Conservation (phyloP, 1,139 yeast species). For the Yamadazyma atmosphaerica region DNA sequence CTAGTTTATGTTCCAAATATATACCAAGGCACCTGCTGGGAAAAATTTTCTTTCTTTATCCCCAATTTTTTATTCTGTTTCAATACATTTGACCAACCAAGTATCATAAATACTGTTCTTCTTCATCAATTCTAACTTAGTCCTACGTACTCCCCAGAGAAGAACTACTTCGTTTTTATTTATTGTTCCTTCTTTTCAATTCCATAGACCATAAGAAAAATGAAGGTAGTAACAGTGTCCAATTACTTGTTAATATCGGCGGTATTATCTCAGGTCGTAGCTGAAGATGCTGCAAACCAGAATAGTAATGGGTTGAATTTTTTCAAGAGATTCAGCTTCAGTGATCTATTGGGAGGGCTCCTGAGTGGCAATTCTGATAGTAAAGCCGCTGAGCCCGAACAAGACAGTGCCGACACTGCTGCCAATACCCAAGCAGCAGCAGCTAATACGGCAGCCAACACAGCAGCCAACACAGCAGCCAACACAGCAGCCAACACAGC, state of each 20-base stretch:
- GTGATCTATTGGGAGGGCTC: conserved; percentile 11
- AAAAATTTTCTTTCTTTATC: conserved; percentile 1
- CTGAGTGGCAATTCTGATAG: conserved; percentile 3
- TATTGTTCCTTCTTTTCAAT: background rate
- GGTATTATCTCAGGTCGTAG: conserved; percentile 13
- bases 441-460: conserved; percentile 10
- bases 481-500: conserved; percentile 10
- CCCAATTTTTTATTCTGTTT: background rate
- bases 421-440: conserved; percentile 5
- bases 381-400: conserved; percentile 11
- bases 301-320: conserved; percentile 7
- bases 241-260: conserved; percentile 16
- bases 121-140: conserved; percentile 1
- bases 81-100: background rate
- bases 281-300: conserved; percentile 9
- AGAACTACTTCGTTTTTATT: background rate
- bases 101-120: background rate
- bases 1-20: background rate
- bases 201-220: conserved; percentile 1
- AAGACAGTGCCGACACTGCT: too few species aligned
- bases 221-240: conserved; percentile 16
- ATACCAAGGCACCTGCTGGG: conserved; percentile 1
- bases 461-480: too few species aligned
- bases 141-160: background rate
- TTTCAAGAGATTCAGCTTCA: conserved; percentile 16